Evolutionary conservation across 2,329 filamentous ascomycete species (phyloP).

Genomic region (Curvularia eragrostidis): DNA sequence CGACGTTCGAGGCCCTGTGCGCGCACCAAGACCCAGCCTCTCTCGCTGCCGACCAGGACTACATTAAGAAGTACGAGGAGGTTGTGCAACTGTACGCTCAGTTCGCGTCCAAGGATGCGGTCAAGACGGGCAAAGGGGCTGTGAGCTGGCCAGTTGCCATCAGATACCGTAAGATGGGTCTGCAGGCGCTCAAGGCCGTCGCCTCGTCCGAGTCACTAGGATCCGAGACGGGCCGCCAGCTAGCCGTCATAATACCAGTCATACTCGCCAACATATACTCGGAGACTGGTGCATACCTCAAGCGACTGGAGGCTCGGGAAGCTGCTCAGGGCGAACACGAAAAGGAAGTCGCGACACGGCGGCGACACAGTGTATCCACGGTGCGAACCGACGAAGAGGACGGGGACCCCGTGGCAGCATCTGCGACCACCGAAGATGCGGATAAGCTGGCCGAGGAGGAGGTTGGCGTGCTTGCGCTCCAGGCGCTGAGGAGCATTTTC

Average conservation of each 20-base stretch:
- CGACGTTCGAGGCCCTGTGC: constrained; percentile 88
- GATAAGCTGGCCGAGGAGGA: constrained; percentile 91
- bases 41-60: constrained; percentile 83
- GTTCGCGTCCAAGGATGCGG: constrained; percentile 71
- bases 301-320: constrained; percentile 70
- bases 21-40: constrained; percentile 84
- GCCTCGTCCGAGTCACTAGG: constrained; percentile 80
- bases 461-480: constrained; percentile 80
- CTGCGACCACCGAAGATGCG: constrained; percentile 82
- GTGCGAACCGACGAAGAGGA: constrained; percentile 74
- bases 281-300: constrained; percentile 72
- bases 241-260: constrained; percentile 80
- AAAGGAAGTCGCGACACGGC: constrained; percentile 66
- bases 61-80: constrained; percentile 80
- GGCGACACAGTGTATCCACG: constrained; percentile 80
- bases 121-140: constrained; percentile 51
- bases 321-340: constrained; percentile 73
- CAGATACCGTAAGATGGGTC: constrained; percentile 62
- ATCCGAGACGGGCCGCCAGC: constrained; percentile 75
- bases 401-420: constrained; percentile 70
- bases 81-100: constrained; percentile 80
- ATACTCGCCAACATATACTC: constrained; percentile 87
- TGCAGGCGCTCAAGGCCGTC: constrained; percentile 77
- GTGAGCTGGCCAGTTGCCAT: constrained; percentile 76
- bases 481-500: constrained; percentile 87